Base-by-base conservation (phyloP, 129 eudicot species). In the Arctium minus region DNA sequence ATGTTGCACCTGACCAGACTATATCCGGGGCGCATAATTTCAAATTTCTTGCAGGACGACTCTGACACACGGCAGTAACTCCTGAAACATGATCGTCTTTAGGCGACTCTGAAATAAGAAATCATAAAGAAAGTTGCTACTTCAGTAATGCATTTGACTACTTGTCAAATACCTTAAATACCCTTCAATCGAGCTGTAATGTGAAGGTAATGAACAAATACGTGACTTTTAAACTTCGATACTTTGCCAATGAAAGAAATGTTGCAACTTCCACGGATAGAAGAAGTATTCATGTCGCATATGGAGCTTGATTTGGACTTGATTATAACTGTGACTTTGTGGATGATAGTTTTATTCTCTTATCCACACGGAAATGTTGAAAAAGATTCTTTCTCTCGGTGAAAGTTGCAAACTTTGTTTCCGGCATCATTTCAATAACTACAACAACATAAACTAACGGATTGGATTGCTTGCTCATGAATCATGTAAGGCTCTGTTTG, bases 1-100 rank as follows among this genome's bases (percentile, higher is more conserved):
- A 96, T 31, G 97, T 78, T 60, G 72, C 88, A 87, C 99, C 99
- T 46, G 97, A 89, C 99, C 99, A 96, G 78, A 86, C 89, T 79
- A 96, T 92, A 44, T 89, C 98, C 31, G 90, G 88, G 67, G 74
- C 40, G 37, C 84, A 89, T 38, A 80, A 82, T 75, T 87, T 96
- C 85, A 84, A 50, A 76, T 85, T 92, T 83, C 90, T 96, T 72
- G 93, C 82, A 82, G 84, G 79, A 39, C 86, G 92, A 56, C 88
- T 90, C 89, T 96, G 91, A 70, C 31, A 88, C 12, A 80, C 38
- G 74, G 82, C 82, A 75, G 83, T 76, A 13, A 84, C 82, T 86
- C 90, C 89, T 73, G 81, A 68, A 60, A 80, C 79, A 69, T 87
- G 74, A 84, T 85, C 93, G 79, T 80, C 88, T 86, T 85, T 89